Percentiles rank a stretch among this genome's conserved stretches.
Evolutionary conservation across 2,329 filamentous ascomycete genomes (phyloP).

Genomic region (Hypocrella siamensis): DNA sequence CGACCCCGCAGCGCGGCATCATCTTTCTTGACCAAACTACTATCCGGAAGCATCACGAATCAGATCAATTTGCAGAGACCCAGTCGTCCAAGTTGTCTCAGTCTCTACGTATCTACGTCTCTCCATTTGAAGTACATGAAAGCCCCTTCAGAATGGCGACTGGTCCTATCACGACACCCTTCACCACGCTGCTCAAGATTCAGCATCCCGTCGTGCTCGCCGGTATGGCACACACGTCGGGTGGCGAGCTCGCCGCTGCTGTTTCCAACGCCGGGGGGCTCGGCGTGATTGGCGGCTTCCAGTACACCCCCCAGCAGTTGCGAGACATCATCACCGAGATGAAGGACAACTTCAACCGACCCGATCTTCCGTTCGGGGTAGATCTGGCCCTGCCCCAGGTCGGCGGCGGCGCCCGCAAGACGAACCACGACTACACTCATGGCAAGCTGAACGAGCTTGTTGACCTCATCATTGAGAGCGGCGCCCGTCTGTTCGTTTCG

Average conservation of each 20-base stretch:
- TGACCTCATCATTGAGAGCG: slow-evolving; percentile 69
- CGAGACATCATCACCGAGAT: slow-evolving; percentile 73
- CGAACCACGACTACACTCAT: slow-evolving; percentile 90
- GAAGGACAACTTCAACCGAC: slow-evolving; percentile 53
- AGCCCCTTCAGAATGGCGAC: slow-evolving; percentile 26
- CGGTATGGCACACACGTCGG: slow-evolving; percentile 81
- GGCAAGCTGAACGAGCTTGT: slow-evolving; percentile 80
- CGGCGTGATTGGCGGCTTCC: slow-evolving; percentile 56
- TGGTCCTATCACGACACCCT: slow-evolving; percentile 55
- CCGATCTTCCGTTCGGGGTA: slow-evolving; percentile 70
- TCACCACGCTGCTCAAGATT: slow-evolving; percentile 67
- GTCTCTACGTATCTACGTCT: no score
- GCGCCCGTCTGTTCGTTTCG: slow-evolving; percentile 72
- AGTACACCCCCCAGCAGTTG: slow-evolving; percentile 59
- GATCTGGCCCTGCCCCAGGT: slow-evolving; percentile 86
- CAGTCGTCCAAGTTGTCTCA: no score
- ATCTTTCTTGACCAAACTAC: no score
- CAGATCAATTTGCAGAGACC: no score
- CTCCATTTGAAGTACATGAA: no score
- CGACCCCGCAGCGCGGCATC: no score
- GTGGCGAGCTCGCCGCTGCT: slow-evolving; percentile 63
- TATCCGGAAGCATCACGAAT: no score
- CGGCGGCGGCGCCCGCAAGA: slow-evolving; percentile 68
- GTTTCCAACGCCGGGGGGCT: slow-evolving; percentile 82
- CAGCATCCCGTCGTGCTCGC: slow-evolving; percentile 81